Conservation (phyloP, 352 stramenopile species). For the Globisporangium abappressorium region DNA sequence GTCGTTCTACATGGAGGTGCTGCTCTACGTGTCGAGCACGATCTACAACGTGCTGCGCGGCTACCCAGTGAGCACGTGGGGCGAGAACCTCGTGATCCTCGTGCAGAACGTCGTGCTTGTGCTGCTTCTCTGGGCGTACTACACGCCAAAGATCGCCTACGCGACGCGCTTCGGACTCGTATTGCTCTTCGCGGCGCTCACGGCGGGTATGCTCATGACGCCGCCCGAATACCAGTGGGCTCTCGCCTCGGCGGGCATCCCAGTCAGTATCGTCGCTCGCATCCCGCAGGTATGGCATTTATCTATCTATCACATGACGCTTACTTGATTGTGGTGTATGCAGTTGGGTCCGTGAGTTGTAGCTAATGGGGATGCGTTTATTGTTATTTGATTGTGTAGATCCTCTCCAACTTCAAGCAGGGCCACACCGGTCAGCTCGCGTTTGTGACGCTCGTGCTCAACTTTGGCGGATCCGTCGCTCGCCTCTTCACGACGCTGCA, state of each 20-base stretch:
- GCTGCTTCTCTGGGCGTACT: conserved; percentile 75
- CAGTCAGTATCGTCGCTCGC: conserved; percentile 74
- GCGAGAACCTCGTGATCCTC: conserved; percentile 83
- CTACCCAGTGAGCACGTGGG: conserved; percentile 86
- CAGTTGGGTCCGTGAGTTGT: not conserved
- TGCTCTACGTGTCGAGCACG: conserved; percentile 78
- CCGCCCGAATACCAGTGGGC: conserved; percentile 74
- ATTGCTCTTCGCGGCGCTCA: conserved; percentile 46
- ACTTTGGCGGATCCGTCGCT: conserved; percentile 75
- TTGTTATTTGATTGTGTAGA: conserved; percentile 26
- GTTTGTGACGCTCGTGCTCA: conserved; percentile 82
- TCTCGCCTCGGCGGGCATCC: conserved; percentile 68
- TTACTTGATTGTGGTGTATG: not conserved
- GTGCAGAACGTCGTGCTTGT: conserved; percentile 84
- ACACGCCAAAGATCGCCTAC: conserved; percentile 49
- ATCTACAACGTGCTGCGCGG: conserved; percentile 83
- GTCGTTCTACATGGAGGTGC: conserved; percentile 88
- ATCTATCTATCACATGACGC: not conserved
- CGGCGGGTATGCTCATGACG: conserved; percentile 55
- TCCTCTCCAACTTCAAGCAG: conserved; percentile 87
- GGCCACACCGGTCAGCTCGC: conserved; percentile 87
- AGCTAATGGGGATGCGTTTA: conserved; percentile 1
- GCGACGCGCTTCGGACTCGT: conserved; percentile 45
- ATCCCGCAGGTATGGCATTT: conserved; percentile 60
- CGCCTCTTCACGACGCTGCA: conserved; percentile 87